These are phyloP conservation scores for Trichoderma afroharzianum DNA, from an alignment of 2,329 filamentous ascomycete genomes.

Conservation along the genomic window DNA sequence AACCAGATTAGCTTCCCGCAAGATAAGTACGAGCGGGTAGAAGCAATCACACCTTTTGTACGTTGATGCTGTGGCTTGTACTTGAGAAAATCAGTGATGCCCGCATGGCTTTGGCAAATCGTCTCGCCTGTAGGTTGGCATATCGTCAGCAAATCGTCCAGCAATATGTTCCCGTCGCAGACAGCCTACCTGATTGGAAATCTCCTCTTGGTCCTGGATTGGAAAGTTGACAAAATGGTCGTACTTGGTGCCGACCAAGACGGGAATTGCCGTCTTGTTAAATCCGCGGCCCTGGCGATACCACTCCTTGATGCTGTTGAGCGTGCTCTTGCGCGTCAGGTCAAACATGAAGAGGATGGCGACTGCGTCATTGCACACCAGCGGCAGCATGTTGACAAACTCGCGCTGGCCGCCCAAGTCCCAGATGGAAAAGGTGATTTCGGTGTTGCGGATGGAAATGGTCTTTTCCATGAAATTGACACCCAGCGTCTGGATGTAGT, in stretches of 20 bases:
- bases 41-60: slow-evolving; percentile 71
- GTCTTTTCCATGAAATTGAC: slow-evolving; percentile 99
- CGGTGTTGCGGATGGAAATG: slow-evolving; percentile 97
- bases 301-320: slow-evolving; percentile 99
- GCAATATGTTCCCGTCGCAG: not conserved
- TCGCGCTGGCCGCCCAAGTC: slow-evolving; percentile 96
- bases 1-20: not conserved
- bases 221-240: slow-evolving; percentile 99
- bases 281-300: slow-evolving; percentile 96
- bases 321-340: slow-evolving; percentile 91
- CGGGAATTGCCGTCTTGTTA: slow-evolving; percentile 99
- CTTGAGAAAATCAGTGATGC: slow-evolving; percentile 97
- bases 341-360: slow-evolving; percentile 99
- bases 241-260: slow-evolving; percentile 96
- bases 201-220: slow-evolving; percentile 95
- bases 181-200: slow-evolving; percentile 77
- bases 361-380: slow-evolving; percentile 99
- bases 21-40: no score
- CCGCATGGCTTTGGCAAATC: slow-evolving; percentile 98
- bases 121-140: slow-evolving; percentile 63
- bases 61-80: slow-evolving; percentile 98
- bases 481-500: slow-evolving; percentile 97
- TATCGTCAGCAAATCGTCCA: slow-evolving; percentile 14
- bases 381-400: slow-evolving; percentile 98
- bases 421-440: slow-evolving; percentile 99